phyloP scores from a whole-genome alignment of 129 eudicot species.

The Logfia minima region DNA sequence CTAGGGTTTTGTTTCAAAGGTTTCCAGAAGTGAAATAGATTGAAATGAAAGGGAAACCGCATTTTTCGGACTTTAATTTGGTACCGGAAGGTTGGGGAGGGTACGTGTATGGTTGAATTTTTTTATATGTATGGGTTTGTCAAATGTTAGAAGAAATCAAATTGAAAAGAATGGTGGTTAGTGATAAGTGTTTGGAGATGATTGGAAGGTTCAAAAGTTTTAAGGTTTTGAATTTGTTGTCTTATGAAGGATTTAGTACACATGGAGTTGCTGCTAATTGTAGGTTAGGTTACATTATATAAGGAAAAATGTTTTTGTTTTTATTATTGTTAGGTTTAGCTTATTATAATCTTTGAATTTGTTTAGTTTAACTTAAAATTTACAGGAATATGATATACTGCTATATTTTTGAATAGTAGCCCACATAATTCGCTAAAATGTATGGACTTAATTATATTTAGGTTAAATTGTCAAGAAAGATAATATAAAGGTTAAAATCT shows the following conservation, averaged over 20 bases:
- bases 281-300: constrained; percentile 8
- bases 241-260: constrained; percentile 32
- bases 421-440: no score
- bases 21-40: constrained; percentile 49
- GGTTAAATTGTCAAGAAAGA: no score
- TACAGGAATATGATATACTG: neutral
- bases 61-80: constrained; percentile 76
- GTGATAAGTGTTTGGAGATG: constrained; percentile 21
- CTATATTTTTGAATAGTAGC: no score
- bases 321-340: neutral
- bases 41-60: constrained; percentile 64
- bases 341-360: neutral
- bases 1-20: constrained; percentile 49
- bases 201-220: constrained; percentile 8
- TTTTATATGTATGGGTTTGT: no score
- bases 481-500: no score
- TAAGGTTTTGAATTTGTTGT: constrained; percentile 16
- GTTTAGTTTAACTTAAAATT: neutral
- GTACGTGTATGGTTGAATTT: constrained; percentile 24
- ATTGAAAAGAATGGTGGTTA: constrained; percentile 27
- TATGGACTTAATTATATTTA: no score
- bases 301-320: neutral
- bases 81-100: constrained; percentile 94
- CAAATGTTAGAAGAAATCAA: constrained; percentile 21
- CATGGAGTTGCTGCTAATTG: constrained; percentile 32